Conservation (phyloP, 2,329 filamentous ascomycete genomes). For the Ophioceras dolichostomum region DNA sequence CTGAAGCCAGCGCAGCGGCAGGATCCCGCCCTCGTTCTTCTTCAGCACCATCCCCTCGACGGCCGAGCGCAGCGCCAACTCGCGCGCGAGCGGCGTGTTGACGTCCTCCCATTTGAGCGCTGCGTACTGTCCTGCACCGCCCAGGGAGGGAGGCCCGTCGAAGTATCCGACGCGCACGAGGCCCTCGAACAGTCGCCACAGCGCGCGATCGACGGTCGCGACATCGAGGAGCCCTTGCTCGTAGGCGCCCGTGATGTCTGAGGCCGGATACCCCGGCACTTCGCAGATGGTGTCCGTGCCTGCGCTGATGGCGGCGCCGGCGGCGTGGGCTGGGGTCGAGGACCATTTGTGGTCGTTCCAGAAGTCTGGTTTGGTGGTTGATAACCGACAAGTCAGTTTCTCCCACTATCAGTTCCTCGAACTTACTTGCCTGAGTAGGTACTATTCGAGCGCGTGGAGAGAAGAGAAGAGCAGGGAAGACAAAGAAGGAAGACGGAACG, state of each 20-base stretch:
- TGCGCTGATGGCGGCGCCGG: not conserved
- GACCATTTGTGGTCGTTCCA: conserved; percentile 19
- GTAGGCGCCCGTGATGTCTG: conserved; percentile 12
- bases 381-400: not conserved
- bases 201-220: conserved; percentile 31
- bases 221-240: conserved; percentile 26
- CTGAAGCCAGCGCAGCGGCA: conserved; percentile 33
- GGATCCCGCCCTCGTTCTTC: conserved; percentile 38
- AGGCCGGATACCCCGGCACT: conserved; percentile 8
- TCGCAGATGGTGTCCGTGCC: conserved; percentile 18
- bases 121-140: conserved; percentile 34
- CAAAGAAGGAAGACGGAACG: too few relatives aligned
- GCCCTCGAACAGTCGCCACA: conserved; percentile 38
- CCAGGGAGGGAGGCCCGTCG: conserved; percentile 26
- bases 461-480: too few relatives aligned
- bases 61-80: conserved; percentile 42
- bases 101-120: conserved; percentile 43
- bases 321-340: not conserved
- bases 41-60: conserved; percentile 33
- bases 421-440: too few relatives aligned
- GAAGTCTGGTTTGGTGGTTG: conserved; percentile 26
- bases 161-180: conserved; percentile 47
- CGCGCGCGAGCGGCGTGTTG: conserved; percentile 36
- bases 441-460: too few relatives aligned
- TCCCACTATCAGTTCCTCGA: too few relatives aligned